phyloP scores from a whole-genome alignment of 1,284 basidiomycete species.

The Grifola frondosa region DNA sequence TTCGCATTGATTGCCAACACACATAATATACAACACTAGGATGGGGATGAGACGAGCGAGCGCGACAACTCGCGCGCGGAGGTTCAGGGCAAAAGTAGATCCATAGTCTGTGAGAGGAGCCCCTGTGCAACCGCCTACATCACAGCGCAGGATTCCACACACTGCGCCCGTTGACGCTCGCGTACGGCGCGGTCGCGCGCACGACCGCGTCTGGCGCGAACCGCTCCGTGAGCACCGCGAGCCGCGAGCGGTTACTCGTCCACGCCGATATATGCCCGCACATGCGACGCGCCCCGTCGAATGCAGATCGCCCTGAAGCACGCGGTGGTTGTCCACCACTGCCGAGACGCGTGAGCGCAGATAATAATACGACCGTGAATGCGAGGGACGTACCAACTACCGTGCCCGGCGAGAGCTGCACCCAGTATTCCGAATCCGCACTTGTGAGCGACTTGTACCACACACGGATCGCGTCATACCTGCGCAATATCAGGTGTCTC shows the following conservation, averaged over 20 bases:
- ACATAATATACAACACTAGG: no score
- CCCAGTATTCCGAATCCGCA: slow-evolving; percentile 88
- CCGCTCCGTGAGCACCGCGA: slow-evolving; percentile 65
- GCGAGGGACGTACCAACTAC: slow-evolving; percentile 65
- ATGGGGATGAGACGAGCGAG: no score
- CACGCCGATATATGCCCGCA: slow-evolving; percentile 93
- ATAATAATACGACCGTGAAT: neutral
- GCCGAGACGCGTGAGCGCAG: slow-evolving; percentile 6
- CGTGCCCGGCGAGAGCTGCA: slow-evolving; percentile 83
- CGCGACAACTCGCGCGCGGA: no score
- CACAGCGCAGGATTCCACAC: slow-evolving; percentile 37
- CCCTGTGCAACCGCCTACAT: no score
- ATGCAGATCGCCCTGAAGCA: slow-evolving; percentile 89
- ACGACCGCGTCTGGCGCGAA: slow-evolving; percentile 37
- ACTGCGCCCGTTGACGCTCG: slow-evolving; percentile 27
- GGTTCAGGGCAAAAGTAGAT: no score
- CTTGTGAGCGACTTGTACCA: slow-evolving; percentile 82
- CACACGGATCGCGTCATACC: slow-evolving; percentile 80
- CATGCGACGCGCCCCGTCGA: slow-evolving; percentile 86
- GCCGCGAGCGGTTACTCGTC: slow-evolving; percentile 85
- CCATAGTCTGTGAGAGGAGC: no score
- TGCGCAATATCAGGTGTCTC: slow-evolving; percentile 34
- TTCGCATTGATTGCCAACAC: no score
- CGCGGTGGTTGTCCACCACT: slow-evolving; percentile 94
- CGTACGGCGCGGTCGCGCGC: slow-evolving; percentile 19